Base-by-base conservation (phyloP, 2,329 filamentous ascomycete genomes). In the Microdochium bolleyi region DNA sequence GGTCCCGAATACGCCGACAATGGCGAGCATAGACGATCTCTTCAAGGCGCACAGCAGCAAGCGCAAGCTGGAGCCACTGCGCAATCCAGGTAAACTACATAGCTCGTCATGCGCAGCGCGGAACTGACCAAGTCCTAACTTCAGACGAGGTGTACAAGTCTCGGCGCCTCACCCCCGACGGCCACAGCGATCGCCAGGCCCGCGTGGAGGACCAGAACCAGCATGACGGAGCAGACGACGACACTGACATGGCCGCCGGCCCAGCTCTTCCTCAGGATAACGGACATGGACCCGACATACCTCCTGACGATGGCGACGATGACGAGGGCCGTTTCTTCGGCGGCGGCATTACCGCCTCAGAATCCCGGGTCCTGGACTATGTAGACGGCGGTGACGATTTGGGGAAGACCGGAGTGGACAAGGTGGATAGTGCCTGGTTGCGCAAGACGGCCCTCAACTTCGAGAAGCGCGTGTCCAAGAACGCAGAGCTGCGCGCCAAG, bases 251-350 rank as follows among this genome's bases (percentile, higher is more conserved):
- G 46, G 74, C 78, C 61, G 75, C 74, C 34, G 74, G 72, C 1
- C 75, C 76, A 2, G 73, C 79, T 2, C 75, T 77, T 2, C 75
- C 77, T 44, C 70, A 72, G 11, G 64, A 64, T 3, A 66, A 57
- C 19, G 62, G 64, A 49, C 64, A 65, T 50, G 64, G 63, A 10
- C 64, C 64, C 4, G 57, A 54, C 3, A 53, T 61, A 14, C 60
- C 62, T 2, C 62, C 62, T 0, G 63, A 61, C 48, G 57, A 55
- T 10, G 67, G 62, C 53, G 88, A 92, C 59, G 92, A 96, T 61
- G 90, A 96, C 51, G 94, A 95, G 58, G 94, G 92, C 1, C 85
- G 94, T 11, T 99, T 99, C 74, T 99, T 96, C 62, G 94, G 92
- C 46, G 89, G 91, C 52, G 94, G 94, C 32, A 87, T 99, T 61